Base-by-base conservation (phyloP, 163 green algal species). In the Chlorella variabilis region DNA sequence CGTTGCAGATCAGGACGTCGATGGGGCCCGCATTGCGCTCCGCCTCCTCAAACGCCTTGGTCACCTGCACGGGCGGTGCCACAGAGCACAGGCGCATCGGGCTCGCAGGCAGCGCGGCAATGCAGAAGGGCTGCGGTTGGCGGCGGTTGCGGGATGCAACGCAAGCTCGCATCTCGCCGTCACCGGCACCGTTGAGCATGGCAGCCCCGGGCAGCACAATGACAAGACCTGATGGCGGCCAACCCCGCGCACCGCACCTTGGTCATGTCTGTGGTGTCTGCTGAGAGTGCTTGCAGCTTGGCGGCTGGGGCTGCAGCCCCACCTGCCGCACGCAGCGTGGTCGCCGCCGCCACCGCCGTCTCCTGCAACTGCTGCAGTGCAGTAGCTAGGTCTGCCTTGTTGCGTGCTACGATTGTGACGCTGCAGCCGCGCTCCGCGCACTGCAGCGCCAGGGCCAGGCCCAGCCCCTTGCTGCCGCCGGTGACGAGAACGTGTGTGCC, bases 401-500 rank as follows among this genome's bases (percentile, higher is more conserved):
- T 93, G 13, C 94, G 84, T 0, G 93, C 88, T 6, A 97, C 58
- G 0, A 98, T 71, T 0, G 92, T 95, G 15, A 98, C 87, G 2
- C 84, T 75, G 33, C 89, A 91, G 36, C 85, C 84, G 1, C 74
- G 68, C 3, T 21, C 31, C 3, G 91, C 68, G 2, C 93, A 87
- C 21, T 92, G 63, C 38, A 87, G 21, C 4, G 93, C 94, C 1
- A 98, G 41, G 0, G 86, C 88, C 27, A 95, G 74, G 0, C 95
- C 95, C 31, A 98, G 90, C n/a, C 95, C 95, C 38, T 93, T 88
- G 1, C 88, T 95, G 0, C 93, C 95, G 1, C 95, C 95, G 4
- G 94, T 98, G 62, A 98, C 93, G 9, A 97, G 58, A 4, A 94
- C 89, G 69, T 94, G 89, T 11, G 83, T 59, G 61, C 77, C 85